phyloP scores from a whole-genome alignment of 495 filamentous ascomycete species.

The Penicillium tannophilum region DNA sequence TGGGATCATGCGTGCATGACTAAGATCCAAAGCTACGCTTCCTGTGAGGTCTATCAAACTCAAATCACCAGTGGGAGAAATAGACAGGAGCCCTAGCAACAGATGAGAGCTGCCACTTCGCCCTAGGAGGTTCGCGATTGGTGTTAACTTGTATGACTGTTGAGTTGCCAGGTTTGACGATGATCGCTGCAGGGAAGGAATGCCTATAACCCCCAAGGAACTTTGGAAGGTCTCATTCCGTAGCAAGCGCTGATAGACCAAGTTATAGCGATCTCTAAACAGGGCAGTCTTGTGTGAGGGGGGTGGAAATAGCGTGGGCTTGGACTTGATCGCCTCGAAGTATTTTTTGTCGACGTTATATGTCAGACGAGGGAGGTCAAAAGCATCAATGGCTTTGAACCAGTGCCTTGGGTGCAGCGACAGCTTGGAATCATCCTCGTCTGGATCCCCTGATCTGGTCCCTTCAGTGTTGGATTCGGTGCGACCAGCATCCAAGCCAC shows the following conservation, averaged over 20 bases:
- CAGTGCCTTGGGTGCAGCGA: conserved; percentile 68
- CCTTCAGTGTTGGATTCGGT: conserved; percentile 17
- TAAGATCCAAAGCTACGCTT: conserved; percentile 79
- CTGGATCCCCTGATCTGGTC: conserved; percentile 41
- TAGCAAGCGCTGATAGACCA: conserved; percentile 87
- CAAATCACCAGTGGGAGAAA: conserved; percentile 79
- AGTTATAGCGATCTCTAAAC: conserved; percentile 85
- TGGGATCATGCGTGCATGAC: conserved; percentile 78
- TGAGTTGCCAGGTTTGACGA: conserved; percentile 54
- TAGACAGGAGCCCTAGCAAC: conserved; percentile 78
- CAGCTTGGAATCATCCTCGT: conserved; percentile 62
- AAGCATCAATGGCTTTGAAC: conserved; percentile 77
- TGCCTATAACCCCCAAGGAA: conserved; percentile 55
- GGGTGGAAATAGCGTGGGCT: conserved; percentile 75
- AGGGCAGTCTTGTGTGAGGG: conserved; percentile 79
- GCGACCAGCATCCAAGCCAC: conserved; percentile 19
- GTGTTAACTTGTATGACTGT: conserved; percentile 84
- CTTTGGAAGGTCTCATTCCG: conserved; percentile 92
- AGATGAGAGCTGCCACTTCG: conserved; percentile 84
- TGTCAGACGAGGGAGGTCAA: conserved; percentile 80
- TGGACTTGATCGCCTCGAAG: conserved; percentile 72
- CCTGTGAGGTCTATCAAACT: conserved; percentile 85
- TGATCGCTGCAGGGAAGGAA: conserved; percentile 53
- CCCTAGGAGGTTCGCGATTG: conserved; percentile 90
- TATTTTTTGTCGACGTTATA: conserved; percentile 90